Conservation (phyloP, 805 yeast species). For the Pichia membranifaciens region DNA sequence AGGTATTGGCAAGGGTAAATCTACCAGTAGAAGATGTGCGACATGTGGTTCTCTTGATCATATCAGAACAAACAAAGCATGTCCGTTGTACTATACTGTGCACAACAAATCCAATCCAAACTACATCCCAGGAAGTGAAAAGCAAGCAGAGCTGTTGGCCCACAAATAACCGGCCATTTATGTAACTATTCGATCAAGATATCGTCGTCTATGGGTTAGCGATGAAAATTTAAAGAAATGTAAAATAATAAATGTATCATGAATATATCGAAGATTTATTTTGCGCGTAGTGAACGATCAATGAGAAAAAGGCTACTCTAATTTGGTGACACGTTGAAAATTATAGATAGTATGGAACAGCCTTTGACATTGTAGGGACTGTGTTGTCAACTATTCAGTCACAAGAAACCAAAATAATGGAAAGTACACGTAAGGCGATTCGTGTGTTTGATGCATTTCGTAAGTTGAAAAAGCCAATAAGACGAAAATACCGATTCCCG, state of each 20-base stretch:
- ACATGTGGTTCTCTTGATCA: slow-evolving; percentile 96
- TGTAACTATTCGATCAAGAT: too few relatives aligned
- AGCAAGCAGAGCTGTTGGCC: slow-evolving; percentile 9
- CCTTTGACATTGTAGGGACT: too few relatives aligned
- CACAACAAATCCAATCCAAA: slow-evolving; percentile 33
- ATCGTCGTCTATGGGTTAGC: too few relatives aligned
- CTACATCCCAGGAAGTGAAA: slow-evolving; percentile 30
- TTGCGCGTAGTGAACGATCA: too few relatives aligned
- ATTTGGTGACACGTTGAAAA: too few relatives aligned
- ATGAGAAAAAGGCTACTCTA: too few relatives aligned
- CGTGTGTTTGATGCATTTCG: slow-evolving; percentile 69
- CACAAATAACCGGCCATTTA: too few relatives aligned
- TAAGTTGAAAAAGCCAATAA: slow-evolving; percentile 28
- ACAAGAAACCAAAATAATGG: slow-evolving; percentile 19
- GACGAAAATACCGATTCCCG: not conserved
- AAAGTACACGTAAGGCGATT: slow-evolving; percentile 21
- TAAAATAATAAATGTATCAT: too few relatives aligned
- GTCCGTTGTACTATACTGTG: slow-evolving; percentile 71
- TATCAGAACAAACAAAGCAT: slow-evolving; percentile 82
- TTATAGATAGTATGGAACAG: too few relatives aligned
- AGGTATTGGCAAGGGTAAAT: slow-evolving; percentile 67
- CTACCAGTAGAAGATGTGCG: slow-evolving; percentile 78
- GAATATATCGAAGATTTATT: too few relatives aligned
- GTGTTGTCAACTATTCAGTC: too few relatives aligned
- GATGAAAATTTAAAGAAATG: too few relatives aligned